A percentile compares a stretch with the other conserved stretches of the same genome.
Conservation (phyloP, 306 rosid genomes). For the Gillenia trifoliata region DNA sequence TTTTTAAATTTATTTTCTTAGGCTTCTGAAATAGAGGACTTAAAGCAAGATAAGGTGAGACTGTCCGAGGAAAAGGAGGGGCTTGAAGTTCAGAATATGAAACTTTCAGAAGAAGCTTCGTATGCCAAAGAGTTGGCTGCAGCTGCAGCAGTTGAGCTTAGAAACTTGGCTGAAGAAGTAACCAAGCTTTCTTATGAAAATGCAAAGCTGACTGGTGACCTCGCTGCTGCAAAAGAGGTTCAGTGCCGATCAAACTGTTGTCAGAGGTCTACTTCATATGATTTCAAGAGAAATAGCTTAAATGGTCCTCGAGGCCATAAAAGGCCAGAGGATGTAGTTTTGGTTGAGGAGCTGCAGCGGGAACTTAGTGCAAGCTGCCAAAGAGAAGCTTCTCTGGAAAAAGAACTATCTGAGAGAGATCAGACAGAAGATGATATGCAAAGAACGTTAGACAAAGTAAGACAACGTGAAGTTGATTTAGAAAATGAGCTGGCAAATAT, state of each 20-base stretch:
- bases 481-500: slow-evolving; percentile 71
- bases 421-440: slow-evolving; percentile 52
- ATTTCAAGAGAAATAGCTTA: slow-evolving; percentile 32
- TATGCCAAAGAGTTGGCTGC: slow-evolving; percentile 89
- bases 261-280: slow-evolving; percentile 40
- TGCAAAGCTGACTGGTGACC: slow-evolving; percentile 58
- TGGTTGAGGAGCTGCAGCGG: slow-evolving; percentile 53
- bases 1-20: slow-evolving; percentile 20
- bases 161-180: slow-evolving; percentile 82
- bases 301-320: slow-evolving; percentile 27
- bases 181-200: slow-evolving; percentile 76
- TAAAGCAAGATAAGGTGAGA: slow-evolving; percentile 70
- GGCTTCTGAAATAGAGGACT: slow-evolving; percentile 73
- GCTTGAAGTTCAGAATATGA: slow-evolving; percentile 66
- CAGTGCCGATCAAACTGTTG: slow-evolving; percentile 36
- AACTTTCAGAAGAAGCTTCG: slow-evolving; percentile 78
- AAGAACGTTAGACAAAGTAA: slow-evolving; percentile 59
- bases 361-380: slow-evolving; percentile 55
- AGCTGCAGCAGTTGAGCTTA: slow-evolving; percentile 81
- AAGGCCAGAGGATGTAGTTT: slow-evolving; percentile 39
- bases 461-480: slow-evolving; percentile 49
- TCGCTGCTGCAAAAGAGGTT: slow-evolving; percentile 45
- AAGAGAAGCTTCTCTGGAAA: slow-evolving; percentile 65
- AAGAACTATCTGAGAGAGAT: slow-evolving; percentile 46
- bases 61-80: slow-evolving; percentile 68